Evolutionary conservation across 306 rosid genomes (phyloP).

Genomic region (Corylus avellana): DNA sequence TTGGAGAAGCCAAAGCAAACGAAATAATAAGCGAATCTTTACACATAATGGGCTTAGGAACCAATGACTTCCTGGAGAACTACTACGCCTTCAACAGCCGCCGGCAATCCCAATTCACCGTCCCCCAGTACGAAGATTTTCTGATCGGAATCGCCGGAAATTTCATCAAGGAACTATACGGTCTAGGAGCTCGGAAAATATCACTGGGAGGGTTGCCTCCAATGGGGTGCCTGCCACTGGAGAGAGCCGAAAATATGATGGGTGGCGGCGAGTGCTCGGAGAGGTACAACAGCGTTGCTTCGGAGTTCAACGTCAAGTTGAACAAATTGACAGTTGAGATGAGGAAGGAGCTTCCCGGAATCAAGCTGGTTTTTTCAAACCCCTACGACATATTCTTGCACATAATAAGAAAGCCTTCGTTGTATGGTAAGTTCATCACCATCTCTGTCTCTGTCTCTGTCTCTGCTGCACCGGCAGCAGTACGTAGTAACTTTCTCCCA

Average conservation of each 20-base stretch:
- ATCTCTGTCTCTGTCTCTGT: too few species aligned
- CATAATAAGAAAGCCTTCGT: slow-evolving; percentile 53
- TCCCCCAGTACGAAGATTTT: slow-evolving; percentile 52
- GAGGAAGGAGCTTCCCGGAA: slow-evolving; percentile 58
- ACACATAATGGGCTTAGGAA: slow-evolving; percentile 73
- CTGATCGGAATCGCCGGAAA: slow-evolving; percentile 60
- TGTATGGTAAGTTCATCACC: slow-evolving; percentile 45
- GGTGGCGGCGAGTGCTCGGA: slow-evolving; percentile 52
- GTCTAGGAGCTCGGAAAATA: slow-evolving; percentile 78
- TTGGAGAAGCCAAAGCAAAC: slow-evolving; percentile 52
- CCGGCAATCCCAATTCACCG: slow-evolving; percentile 51
- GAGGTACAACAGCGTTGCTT: slow-evolving; percentile 52
- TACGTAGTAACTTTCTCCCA: too few species aligned
- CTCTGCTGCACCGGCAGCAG: too few species aligned
- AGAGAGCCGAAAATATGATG: slow-evolving; percentile 61
- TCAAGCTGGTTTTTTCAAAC: slow-evolving; percentile 68
- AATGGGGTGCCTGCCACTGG: slow-evolving; percentile 94
- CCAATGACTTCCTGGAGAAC: slow-evolving; percentile 88
- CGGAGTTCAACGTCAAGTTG: slow-evolving; percentile 72
- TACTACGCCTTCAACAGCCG: slow-evolving; percentile 59
- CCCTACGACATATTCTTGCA: slow-evolving; percentile 51
- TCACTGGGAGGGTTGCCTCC: slow-evolving; percentile 93
- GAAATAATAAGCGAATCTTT: slow-evolving; percentile 54
- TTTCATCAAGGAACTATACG: slow-evolving; percentile 58
- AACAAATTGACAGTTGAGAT: slow-evolving; percentile 44